Evolutionary conservation across 768 basidiomycete species (phyloP).

Genomic region (Mycena metata): DNA sequence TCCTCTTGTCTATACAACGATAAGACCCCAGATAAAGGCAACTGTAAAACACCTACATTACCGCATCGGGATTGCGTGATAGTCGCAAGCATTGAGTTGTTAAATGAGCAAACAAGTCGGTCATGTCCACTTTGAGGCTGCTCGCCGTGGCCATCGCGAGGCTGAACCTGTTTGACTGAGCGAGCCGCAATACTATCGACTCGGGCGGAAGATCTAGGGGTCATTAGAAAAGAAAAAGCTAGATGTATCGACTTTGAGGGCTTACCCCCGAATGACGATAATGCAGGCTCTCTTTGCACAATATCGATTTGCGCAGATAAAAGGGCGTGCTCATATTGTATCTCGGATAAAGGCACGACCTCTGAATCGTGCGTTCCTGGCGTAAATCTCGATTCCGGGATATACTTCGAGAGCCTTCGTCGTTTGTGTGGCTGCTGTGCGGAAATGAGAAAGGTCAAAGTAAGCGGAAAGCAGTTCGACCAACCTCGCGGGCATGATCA

Average conservation of each 20-base stretch:
- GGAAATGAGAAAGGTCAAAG: constrained; percentile 35
- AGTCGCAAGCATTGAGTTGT: constrained; percentile 85
- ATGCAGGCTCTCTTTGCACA: constrained; percentile 72
- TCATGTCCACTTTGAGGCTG: constrained; percentile 87
- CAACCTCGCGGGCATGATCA: constrained; percentile 62
- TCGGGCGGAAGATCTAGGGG: constrained; percentile 42
- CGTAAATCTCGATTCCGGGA: constrained; percentile 82
- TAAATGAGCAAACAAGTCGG: constrained; percentile 83
- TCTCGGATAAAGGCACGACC: constrained; percentile 83
- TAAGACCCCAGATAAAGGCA: constrained; percentile 21
- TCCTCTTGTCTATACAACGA: constrained; percentile 69
- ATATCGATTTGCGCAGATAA: constrained; percentile 85
- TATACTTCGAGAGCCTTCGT: constrained; percentile 76
- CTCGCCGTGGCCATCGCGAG: constrained; percentile 83
- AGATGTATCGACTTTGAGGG: constrained; percentile 29
- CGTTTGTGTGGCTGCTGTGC: constrained; percentile 72
- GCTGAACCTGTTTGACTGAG: constrained; percentile 84
- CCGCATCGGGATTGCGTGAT: constrained; percentile 69
- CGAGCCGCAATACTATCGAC: constrained; percentile 82
- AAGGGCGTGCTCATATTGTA: constrained; percentile 82
- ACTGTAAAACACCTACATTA: constrained; percentile 61
- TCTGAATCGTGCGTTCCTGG: constrained; percentile 77
- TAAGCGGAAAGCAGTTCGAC: constrained; percentile 44
- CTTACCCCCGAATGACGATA: constrained; percentile 77
- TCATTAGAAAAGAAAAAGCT: constrained; percentile 30